Evolutionary conservation across 495 filamentous ascomycete species (phyloP).

Genomic region (Penicillium dipodomyicola): DNA sequence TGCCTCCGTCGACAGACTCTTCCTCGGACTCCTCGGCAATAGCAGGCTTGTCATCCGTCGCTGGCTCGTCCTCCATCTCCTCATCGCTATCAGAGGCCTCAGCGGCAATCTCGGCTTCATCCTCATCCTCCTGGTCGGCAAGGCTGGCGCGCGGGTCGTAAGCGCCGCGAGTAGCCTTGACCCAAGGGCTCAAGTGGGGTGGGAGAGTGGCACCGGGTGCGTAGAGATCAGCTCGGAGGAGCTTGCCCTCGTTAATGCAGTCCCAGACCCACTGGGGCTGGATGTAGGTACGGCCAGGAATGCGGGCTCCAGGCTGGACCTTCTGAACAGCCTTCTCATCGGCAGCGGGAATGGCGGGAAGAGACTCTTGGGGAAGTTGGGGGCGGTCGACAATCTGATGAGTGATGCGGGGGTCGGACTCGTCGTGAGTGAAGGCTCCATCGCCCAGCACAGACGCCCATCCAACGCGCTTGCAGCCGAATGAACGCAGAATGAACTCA

Average conservation of each 20-base stretch:
- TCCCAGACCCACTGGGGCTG: slow-evolving; percentile 99
- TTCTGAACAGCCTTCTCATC: slow-evolving; percentile 45
- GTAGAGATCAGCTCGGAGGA: slow-evolving; percentile 85
- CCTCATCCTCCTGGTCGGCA: slow-evolving; percentile 73
- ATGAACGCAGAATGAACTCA: slow-evolving; percentile 90
- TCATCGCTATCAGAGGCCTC: slow-evolving; percentile 50
- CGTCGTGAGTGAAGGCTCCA: slow-evolving; percentile 86
- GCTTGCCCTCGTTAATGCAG: slow-evolving; percentile 81
- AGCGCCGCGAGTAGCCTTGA: slow-evolving; percentile 74
- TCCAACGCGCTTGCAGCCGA: slow-evolving; percentile 93
- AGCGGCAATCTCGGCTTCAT: slow-evolving; percentile 71
- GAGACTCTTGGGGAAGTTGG: slow-evolving; percentile 61
- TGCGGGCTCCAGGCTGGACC: slow-evolving; percentile 56
- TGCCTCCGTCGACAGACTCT: slow-evolving; percentile 51
- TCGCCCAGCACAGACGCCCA: slow-evolving; percentile 90
- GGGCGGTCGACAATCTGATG: slow-evolving; percentile 95
- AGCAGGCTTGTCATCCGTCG: slow-evolving; percentile 23
- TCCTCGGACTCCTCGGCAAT: slow-evolving; percentile 41
- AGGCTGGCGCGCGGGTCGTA: slow-evolving; percentile 86
- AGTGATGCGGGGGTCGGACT: slow-evolving; percentile 82
- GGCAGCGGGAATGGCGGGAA: slow-evolving; percentile 55
- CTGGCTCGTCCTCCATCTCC: slow-evolving; percentile 44
- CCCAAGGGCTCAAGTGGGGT: slow-evolving; percentile 94
- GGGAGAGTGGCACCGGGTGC: slow-evolving; percentile 85
- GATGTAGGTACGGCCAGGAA: slow-evolving; percentile 85